Evolutionary conservation across 148 eudicot species (phyloP).

Genomic region (Hydrangea macrophylla): DNA sequence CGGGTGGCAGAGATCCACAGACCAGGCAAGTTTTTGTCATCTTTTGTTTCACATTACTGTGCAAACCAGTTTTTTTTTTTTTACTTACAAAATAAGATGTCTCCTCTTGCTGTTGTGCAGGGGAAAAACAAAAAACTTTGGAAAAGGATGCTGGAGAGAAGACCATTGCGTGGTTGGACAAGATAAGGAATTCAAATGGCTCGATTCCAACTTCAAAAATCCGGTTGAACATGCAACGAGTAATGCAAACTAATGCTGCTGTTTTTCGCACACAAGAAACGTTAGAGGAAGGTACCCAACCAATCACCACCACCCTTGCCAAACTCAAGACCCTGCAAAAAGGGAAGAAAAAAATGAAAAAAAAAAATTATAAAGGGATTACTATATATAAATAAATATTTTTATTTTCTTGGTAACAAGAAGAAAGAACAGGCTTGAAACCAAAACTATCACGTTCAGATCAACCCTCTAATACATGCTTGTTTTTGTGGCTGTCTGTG

Average conservation of each 20-base stretch:
- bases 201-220: conserved; percentile 81
- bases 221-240: conserved; percentile 88
- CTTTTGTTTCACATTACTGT: not conserved
- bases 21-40: conserved; percentile 52
- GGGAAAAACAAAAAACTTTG: conserved; percentile 82
- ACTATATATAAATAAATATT: too few species aligned
- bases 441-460: not conserved
- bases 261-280: conserved; percentile 95
- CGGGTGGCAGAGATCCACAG: conserved; percentile 85
- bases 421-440: conserved; percentile 1
- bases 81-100: conserved; percentile 3
- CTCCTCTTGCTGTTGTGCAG: conserved; percentile 33
- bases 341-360: not conserved
- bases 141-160: conserved; percentile 85
- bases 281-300: conserved; percentile 74
- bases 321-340: not conserved
- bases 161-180: conserved; percentile 91
- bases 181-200: conserved; percentile 81
- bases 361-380: not conserved
- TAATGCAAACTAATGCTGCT: conserved; percentile 97
- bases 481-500: not conserved
- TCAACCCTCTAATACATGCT: not conserved
- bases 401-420: too few species aligned
- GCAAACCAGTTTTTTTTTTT: too few species aligned
- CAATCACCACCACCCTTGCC: not conserved